Conservation (phyloP, 2,329 filamentous ascomycete species). For the Pseudogymnoascus sp. region DNA sequence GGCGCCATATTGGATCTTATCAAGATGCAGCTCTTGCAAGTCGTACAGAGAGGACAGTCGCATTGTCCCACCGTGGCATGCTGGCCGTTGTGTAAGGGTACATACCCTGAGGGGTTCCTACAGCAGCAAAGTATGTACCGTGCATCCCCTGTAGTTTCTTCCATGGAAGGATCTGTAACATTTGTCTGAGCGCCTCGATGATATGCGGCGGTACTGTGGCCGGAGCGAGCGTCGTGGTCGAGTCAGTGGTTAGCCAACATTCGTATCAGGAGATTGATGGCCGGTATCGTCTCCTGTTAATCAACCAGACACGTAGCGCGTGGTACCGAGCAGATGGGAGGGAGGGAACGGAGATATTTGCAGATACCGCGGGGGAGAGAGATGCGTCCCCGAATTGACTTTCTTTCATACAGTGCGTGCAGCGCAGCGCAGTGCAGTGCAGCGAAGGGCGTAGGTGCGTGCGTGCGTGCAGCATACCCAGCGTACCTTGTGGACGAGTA, state of each 20-base stretch:
- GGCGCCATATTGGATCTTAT: slow-evolving; percentile 1
- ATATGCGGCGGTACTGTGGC: neutral
- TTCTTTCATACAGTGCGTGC: neutral
- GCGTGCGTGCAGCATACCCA: neutral
- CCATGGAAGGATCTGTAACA: slow-evolving; percentile 3
- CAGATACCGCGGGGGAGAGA: neutral
- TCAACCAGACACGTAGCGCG: neutral
- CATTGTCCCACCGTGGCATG: neutral
- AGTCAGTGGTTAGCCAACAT: neutral
- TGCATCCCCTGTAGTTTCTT: neutral
- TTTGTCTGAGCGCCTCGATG: neutral
- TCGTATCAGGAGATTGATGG: neutral
- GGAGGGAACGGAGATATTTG: neutral
- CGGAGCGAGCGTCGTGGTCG: neutral
- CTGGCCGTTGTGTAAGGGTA: neutral
- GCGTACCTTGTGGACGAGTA: neutral
- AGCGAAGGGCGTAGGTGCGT: neutral
- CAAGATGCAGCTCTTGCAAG: neutral
- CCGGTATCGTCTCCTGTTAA: neutral
- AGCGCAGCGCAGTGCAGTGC: neutral
- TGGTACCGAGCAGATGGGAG: neutral
- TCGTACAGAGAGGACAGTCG: neutral
- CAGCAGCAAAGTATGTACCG: neutral
- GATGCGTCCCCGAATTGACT: neutral
- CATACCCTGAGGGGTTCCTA: neutral